Base-by-base conservation (phyloP, 768 basidiomycete species). In the Termitomyces sp. region DNA sequence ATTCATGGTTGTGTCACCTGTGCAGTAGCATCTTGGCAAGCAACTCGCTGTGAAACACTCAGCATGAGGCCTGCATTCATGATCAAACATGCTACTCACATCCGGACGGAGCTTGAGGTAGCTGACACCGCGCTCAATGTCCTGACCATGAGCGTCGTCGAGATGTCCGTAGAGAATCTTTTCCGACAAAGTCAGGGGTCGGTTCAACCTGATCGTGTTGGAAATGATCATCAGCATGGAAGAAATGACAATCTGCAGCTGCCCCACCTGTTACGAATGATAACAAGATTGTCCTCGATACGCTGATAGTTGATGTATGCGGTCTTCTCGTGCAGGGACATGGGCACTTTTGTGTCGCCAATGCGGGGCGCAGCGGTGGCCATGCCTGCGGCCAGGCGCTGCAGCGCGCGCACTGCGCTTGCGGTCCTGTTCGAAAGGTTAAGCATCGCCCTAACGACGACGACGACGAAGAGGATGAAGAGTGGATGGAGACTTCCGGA, bases 161-260 rank as follows among this genome's bases (percentile, higher is more conserved):
- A 98, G 82, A 78, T 99, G 97, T 57, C 97, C 97, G 72, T 99
- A 99, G 41, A 98, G 79, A 68, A 97, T 89, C 84, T 98, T 97
- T 75, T 98, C 95, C 58, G 95, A 94, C 65, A 96, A 75, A 16
- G 95, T 97, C 72, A 97, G 75, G 44, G 94, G 94, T 36, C 93
- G 90, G 66, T 88, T 83, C 65, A 97, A 78, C 71, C 94, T 96
- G 58, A 14, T 8, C 38, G 10, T 52, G n/a, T 16, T 22, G 20
- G 67, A 7, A 52, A 54, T 40, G 18, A 38, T n/a, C 10, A 13
- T 52, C 36, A 52, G 36, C 36, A 3, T 7, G 0, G 18, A 8
- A 2, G n/a, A 40, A 28, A 11, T 0, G 40, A 41, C 24, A 13
- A n/a, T 52, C 5, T 5, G 20, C 6, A n/a, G 13, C 18, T 20